A percentile compares a stretch with the other conserved stretches of the same genome.
phyloP scores from a whole-genome alignment of 306 rosid species.

The Spatholobus suberectus region DNA sequence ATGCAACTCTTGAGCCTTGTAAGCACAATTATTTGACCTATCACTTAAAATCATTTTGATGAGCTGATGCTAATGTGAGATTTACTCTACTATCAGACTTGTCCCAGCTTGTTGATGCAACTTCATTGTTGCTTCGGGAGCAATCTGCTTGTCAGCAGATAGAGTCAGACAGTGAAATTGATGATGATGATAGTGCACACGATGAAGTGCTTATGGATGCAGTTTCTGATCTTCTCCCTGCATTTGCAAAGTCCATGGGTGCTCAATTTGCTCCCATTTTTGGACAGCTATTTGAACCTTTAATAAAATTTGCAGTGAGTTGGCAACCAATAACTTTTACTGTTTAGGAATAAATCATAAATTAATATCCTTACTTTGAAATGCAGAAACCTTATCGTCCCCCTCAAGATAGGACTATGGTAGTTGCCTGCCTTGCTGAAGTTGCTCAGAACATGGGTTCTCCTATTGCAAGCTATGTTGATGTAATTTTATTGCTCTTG shows the following conservation, averaged over 20 bases:
- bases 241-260: slow-evolving; percentile 95
- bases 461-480: slow-evolving; percentile 86
- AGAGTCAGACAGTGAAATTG: slow-evolving; percentile 84
- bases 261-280: slow-evolving; percentile 91
- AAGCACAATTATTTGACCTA: slow-evolving; percentile 46
- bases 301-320: slow-evolving; percentile 91
- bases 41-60: slow-evolving; percentile 36
- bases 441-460: slow-evolving; percentile 99
- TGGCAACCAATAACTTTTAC: slow-evolving; percentile 34
- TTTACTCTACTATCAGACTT: slow-evolving; percentile 59
- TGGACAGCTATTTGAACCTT: slow-evolving; percentile 83
- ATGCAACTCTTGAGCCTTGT: slow-evolving; percentile 82
- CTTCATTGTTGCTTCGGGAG: slow-evolving; percentile 76
- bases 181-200: slow-evolving; percentile 79
- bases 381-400: slow-evolving; percentile 92
- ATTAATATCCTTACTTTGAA: slow-evolving; percentile 42
- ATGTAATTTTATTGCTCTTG: slow-evolving; percentile 58
- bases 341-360: slow-evolving; percentile 38
- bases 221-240: slow-evolving; percentile 96
- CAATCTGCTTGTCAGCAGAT: slow-evolving; percentile 86
- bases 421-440: slow-evolving; percentile 99
- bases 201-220: slow-evolving; percentile 98
- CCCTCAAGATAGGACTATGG: slow-evolving; percentile 96
- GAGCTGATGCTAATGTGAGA: slow-evolving; percentile 37
- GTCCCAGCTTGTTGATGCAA: slow-evolving; percentile 79